These are phyloP conservation scores for Salix koriyanagi DNA, from an alignment of 345 rosid species.

Conservation along the genomic window DNA sequence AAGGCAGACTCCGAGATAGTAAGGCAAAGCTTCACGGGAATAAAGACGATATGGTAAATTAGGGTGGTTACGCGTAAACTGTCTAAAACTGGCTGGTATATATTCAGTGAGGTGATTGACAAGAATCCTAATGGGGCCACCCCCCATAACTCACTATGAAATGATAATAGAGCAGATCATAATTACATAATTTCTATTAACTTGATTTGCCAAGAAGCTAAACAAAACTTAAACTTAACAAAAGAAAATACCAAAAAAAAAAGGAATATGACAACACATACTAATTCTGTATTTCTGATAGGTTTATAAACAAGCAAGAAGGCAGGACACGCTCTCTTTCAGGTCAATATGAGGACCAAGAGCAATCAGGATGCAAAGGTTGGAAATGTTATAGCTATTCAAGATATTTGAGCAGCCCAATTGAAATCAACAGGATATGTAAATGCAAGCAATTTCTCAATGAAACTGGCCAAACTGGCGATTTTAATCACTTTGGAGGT, in stretches of 20 bases:
- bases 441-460: not conserved
- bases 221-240: no score
- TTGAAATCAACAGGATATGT: not conserved
- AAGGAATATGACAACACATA: not conserved
- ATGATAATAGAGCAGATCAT: not conserved
- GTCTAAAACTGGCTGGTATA: not conserved
- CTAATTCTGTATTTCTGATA: not conserved
- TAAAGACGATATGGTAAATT: no score
- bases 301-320: not conserved
- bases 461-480: not conserved
- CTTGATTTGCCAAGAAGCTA: no score
- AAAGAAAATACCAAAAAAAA: not conserved
- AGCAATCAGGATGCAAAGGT: not conserved
- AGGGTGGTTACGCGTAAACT: no score
- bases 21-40: not conserved
- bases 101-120: no score
- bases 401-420: conserved; percentile 2
- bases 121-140: no score
- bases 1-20: not conserved
- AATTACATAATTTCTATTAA: not conserved
- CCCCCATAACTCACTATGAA: no score
- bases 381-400: not conserved
- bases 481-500: not conserved
- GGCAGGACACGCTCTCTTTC: not conserved
- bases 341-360: not conserved